Conservation (phyloP, 2,329 filamentous ascomycete genomes). For the Claviceps spartinae region DNA sequence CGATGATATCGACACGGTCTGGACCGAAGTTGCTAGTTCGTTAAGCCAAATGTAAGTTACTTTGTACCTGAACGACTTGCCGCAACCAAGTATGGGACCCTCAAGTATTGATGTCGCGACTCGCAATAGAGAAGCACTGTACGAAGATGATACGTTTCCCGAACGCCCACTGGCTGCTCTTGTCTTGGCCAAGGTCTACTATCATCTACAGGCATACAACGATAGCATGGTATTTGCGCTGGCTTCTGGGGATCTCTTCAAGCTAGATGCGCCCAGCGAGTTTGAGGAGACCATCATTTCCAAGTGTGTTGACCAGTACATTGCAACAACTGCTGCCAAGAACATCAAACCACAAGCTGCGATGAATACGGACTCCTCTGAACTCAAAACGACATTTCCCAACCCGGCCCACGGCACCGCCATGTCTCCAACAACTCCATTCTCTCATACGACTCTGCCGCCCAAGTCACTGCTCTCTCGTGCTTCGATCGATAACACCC, state of each 20-base stretch:
- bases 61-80: background rate
- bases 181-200: constrained; percentile 95
- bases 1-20: constrained; percentile 90
- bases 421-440: constrained; percentile 83
- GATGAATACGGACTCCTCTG: constrained; percentile 41
- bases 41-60: constrained; percentile 73
- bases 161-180: constrained; percentile 89
- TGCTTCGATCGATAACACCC: constrained; percentile 51
- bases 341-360: constrained; percentile 30
- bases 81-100: background rate
- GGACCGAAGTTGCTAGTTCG: constrained; percentile 90
- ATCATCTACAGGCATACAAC: constrained; percentile 96
- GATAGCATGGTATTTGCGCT: constrained; percentile 98
- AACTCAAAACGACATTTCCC: constrained; percentile 69
- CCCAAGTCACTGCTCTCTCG: constrained; percentile 93
- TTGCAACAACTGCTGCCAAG: constrained; percentile 51
- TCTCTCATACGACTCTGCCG: constrained; percentile 83
- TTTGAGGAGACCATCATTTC: constrained; percentile 99
- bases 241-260: constrained; percentile 87
- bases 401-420: constrained; percentile 54
- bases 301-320: constrained; percentile 96
- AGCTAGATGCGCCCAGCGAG: constrained; percentile 79
- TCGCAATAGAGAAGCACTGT: constrained; percentile 72
- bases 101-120: background rate
- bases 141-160: constrained; percentile 90